Conservation (phyloP, 225 moss, liverwort and hornwort genomes). For the Asterella californica region DNA sequence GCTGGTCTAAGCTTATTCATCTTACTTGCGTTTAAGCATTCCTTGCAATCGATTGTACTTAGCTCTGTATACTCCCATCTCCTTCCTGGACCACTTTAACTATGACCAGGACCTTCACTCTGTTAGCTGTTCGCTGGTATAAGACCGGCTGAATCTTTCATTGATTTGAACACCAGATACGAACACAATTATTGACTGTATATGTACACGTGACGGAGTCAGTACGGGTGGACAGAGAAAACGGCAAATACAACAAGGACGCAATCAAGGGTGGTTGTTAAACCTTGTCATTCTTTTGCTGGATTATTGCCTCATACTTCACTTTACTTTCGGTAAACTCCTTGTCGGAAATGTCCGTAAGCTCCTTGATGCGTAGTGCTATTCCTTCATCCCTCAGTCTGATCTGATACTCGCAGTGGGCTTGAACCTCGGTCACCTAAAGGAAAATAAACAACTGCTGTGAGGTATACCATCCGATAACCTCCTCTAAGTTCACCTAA, state of each 20-base stretch:
- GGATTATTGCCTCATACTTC: slow-evolving; percentile 55
- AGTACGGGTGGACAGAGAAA: no score
- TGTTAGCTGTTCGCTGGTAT: background rate
- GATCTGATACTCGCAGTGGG: slow-evolving; percentile 77
- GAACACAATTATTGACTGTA: no score
- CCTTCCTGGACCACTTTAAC: background rate
- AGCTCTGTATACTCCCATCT: background rate
- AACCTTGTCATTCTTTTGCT: slow-evolving; percentile 79
- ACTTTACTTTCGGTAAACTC: slow-evolving; percentile 44
- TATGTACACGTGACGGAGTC: no score
- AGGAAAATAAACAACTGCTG: background rate
- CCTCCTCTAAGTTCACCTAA: background rate
- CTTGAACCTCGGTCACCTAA: slow-evolving; percentile 66
- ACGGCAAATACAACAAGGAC: background rate
- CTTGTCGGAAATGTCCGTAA: slow-evolving; percentile 38
- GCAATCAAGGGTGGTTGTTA: background rate
- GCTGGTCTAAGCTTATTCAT: background rate
- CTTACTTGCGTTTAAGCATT: background rate
- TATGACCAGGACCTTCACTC: background rate
- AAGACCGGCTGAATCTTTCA: background rate
- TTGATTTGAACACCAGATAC: background rate
- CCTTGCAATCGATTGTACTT: background rate
- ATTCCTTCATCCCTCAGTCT: slow-evolving; percentile 79
- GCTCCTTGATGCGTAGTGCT: slow-evolving; percentile 50
- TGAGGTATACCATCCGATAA: background rate